Conservation (phyloP, 495 filamentous ascomycete genomes). For the Sordaria brevicollis region DNA sequence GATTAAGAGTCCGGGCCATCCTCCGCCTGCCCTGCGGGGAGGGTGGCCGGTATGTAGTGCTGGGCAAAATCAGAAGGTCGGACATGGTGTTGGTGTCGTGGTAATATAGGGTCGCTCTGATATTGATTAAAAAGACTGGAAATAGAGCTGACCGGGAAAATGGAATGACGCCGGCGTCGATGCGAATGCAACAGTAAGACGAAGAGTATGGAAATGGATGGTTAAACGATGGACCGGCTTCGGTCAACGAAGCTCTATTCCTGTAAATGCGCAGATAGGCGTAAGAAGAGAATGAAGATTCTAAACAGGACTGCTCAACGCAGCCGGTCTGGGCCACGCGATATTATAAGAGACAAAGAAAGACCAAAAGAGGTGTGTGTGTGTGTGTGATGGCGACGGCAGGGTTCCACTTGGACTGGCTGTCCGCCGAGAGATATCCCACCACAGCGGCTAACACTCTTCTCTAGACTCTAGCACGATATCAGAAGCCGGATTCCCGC, state of each 20-base stretch:
- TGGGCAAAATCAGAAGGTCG: conserved; percentile 44
- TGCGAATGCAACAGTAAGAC: conserved; percentile 17
- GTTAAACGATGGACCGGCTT: conserved; percentile 34
- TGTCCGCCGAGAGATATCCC: conserved; percentile 5
- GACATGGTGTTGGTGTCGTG: conserved; percentile 40
- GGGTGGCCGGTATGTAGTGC: conserved; percentile 50
- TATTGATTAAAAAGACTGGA: background rate
- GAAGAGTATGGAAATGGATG: conserved; percentile 8
- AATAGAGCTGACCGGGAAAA: conserved; percentile 14
- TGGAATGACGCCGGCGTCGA: conserved; percentile 34
- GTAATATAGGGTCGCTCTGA: conserved; percentile 5
- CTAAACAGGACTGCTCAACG: conserved; percentile 6
- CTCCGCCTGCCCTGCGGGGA: conserved; percentile 59
- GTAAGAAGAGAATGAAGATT: conserved; percentile 24
- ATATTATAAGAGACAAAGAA: conserved; percentile 22
- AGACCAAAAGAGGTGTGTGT: background rate
- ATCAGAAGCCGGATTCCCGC: background rate
- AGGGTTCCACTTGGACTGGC: background rate
- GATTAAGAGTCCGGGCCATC: conserved; percentile 61
- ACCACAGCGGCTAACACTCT: conserved; percentile 19
- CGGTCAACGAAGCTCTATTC: conserved; percentile 41
- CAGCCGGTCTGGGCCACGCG: conserved; percentile 13
- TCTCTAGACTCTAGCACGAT: background rate
- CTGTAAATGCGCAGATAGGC: conserved; percentile 20
- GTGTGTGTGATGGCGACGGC: background rate